Conservation (phyloP, 495 filamentous ascomycete genomes). For the Podospora bellae-mahoneyi region DNA sequence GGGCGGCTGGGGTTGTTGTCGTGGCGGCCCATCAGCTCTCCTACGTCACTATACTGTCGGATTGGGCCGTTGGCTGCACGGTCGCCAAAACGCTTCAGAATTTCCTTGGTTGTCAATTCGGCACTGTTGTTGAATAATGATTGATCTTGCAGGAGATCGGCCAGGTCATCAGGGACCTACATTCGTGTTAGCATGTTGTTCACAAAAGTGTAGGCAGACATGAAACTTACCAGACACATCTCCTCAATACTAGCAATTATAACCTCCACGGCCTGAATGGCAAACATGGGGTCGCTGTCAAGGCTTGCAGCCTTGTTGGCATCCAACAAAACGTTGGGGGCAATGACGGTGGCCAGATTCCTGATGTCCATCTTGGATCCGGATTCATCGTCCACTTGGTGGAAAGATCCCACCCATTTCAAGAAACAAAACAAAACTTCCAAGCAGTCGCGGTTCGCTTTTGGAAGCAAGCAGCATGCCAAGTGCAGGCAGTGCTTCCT, state of each 20-base stretch:
- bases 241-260: slow-evolving; percentile 90
- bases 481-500: slow-evolving; percentile 83
- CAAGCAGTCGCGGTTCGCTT: slow-evolving; percentile 87
- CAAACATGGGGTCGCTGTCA: slow-evolving; percentile 80
- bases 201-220: background rate
- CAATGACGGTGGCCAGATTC: slow-evolving; percentile 97
- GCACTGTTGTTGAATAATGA: slow-evolving; percentile 72
- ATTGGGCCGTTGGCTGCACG: slow-evolving; percentile 57
- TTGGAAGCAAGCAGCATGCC: slow-evolving; percentile 89
- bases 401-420: slow-evolving; percentile 97
- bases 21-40: slow-evolving; percentile 51
- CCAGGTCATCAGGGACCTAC: slow-evolving; percentile 88
- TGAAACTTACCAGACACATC: slow-evolving; percentile 84
- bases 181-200: slow-evolving; percentile 8
- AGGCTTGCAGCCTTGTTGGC: slow-evolving; percentile 59
- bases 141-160: slow-evolving; percentile 78
- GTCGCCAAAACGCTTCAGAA: slow-evolving; percentile 82
- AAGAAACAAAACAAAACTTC: slow-evolving; percentile 94
- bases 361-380: slow-evolving; percentile 99
- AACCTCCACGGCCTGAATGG: slow-evolving; percentile 85
- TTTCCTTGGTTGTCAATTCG: slow-evolving; percentile 95
- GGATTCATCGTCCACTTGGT: slow-evolving; percentile 84
- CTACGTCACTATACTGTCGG: slow-evolving; percentile 54
- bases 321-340: slow-evolving; percentile 88
- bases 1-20: slow-evolving; percentile 46